Base-by-base conservation (phyloP, 2,329 filamentous ascomycete species). In the Apiospora sp. region DNA sequence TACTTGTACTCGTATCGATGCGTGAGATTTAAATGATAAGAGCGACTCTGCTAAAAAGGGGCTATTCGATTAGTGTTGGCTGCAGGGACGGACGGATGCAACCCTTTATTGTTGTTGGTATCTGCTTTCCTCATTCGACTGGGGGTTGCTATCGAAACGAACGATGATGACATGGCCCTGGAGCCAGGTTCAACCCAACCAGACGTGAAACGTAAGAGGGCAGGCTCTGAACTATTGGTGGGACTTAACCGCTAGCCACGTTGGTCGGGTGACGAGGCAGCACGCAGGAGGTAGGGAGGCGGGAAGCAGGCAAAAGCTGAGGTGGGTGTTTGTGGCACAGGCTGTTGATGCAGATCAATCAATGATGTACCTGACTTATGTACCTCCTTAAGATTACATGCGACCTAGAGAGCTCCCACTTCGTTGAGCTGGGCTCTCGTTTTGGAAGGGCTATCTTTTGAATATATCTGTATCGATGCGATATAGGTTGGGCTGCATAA, bases 81-180 rank as follows among this genome's bases (percentile, higher is more conserved):
- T n/a, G 22, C 46, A n/a, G n/a, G 19, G 19, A n/a, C 6, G 46
- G 46, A 12, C 46, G 46, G n/a, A 49, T 22, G 46, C 46, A 10
- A n/a, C 22, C 22, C 1, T 49, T 49, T 49, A 49, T 51, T 30
- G 27, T 19, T 58, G 27, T 34, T 58, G 54, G 54, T 61, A 61
- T 61, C 54, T 61, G 54, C 54, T 58, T 58, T 16, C 27, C 51
- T 61, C 54, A 34, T 22, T 30, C 54, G 27, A 37, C 34, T n/a
- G 58, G 58, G 48, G 34, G 58, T 64, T 64, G 58, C 58, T 41
- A 41, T 7, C 58, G 58, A 64, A 64, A 64, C 58, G 58, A 41
- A 64, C 13, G 58, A 64, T 64, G 58, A 64, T 64, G 58, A 64
- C 34, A 64, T 64, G 58, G 58, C 19, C 24, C 19, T 37, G 30